Base-by-base conservation (phyloP, 2,329 filamentous ascomycete species). In the Erysiphe pulchra region DNA sequence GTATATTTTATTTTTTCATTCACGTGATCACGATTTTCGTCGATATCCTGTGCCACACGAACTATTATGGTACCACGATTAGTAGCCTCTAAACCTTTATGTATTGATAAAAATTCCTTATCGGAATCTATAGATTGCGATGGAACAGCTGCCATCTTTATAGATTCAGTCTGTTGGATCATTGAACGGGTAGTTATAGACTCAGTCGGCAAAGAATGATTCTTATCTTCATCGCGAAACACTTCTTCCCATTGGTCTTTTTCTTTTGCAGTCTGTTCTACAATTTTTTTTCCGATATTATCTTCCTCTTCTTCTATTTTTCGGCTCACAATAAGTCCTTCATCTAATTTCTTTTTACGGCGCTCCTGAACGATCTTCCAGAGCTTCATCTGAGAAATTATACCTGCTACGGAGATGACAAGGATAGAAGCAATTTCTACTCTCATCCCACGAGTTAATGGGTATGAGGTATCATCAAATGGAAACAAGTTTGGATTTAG, bases 401-500 rank as follows among this genome's bases (percentile, higher is more conserved):
- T 65, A 2, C 86, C 85, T 16, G 81, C 65, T 10, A 84, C 59
- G 48, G 72, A 77, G 17, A 93, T 65, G 28, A 94, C 70, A 45
- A 93, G 63, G 20, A 80, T 80, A 1, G 73, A 71, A 0, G 83
- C 85, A 30, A 84, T 72, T 58, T 95, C 87, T 13, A 90, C 86
- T 36, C 75, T 74, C 47, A 94, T 90, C 2, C 82, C 83, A 53
- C 77, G 80, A 0, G 84, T 94, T 12, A 93, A 64, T 0, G 87
- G 87, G 57, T 92, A 95, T 0, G 80, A 84, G 42, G 68, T 66
- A 1, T 80, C 79, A 34, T 73, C 71, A 2, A 84, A 63, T 0
- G 86, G 86, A 55, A 95, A 95, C 0, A 85, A 64, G 44, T 80
- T 68, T 38, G 75, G 65, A 59, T 94, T 94, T 36, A 95, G 62